A percentile compares a stretch with the other conserved stretches of the same genome.
Evolutionary conservation across 176 grass and related monocot genomes (phyloP).

Genomic region (Oryza longistaminata): DNA sequence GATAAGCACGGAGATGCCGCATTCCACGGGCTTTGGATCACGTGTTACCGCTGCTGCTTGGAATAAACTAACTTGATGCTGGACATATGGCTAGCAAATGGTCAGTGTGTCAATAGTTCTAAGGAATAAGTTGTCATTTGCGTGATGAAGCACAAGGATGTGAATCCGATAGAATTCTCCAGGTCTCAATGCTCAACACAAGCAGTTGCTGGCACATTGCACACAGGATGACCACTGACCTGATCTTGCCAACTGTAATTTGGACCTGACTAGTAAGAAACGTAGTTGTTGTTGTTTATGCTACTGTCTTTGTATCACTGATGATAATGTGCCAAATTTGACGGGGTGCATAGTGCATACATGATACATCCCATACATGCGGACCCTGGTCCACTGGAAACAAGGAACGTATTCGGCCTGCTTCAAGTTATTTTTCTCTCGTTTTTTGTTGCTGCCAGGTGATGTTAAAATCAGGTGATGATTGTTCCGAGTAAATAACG

Average conservation of each 20-base stretch:
- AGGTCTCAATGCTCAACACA: not conserved
- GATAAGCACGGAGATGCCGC: not conserved
- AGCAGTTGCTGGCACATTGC: not conserved
- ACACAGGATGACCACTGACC: not conserved
- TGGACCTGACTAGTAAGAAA: not conserved
- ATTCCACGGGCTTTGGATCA: constrained; percentile 29
- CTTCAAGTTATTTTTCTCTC: not conserved
- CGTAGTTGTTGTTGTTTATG: too few species aligned
- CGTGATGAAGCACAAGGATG: not conserved
- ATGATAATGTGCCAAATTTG: not conserved
- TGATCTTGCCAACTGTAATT: not conserved
- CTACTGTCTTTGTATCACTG: not conserved
- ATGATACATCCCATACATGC: not conserved
- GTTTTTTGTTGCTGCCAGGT: not conserved
- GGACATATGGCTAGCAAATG: not conserved
- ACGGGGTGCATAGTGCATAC: too few species aligned
- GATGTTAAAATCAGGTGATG: not conserved
- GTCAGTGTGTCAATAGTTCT: not conserved
- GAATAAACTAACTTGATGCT: not conserved
- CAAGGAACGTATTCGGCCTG: not conserved
- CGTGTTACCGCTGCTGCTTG: not conserved
- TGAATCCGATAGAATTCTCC: not conserved
- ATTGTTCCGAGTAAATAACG: too few species aligned
- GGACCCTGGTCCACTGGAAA: constrained; percentile 3
- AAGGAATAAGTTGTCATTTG: not conserved